phyloP scores from a whole-genome alignment of 108 stramenopile genomes.

The Nitzschia putrida region DNA sequence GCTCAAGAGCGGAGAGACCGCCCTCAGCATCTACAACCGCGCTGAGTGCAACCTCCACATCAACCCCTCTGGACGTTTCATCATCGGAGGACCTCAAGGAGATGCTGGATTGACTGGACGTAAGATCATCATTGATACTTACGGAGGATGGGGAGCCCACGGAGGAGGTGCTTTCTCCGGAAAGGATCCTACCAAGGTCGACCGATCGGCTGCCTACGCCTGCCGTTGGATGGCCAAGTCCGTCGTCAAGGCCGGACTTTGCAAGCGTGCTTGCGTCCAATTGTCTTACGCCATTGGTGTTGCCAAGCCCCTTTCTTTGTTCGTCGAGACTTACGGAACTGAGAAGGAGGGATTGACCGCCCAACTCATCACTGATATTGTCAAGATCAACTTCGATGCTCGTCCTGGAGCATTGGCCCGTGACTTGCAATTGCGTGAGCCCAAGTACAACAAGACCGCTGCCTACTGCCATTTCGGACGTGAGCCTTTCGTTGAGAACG shows the following conservation, averaged over 20 bases:
- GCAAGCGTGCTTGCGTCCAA: constrained; percentile 92
- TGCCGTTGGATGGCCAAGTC: constrained; percentile 98
- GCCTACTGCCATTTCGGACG: constrained; percentile 97
- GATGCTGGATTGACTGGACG: constrained; percentile 97
- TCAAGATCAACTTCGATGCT: constrained; percentile 93
- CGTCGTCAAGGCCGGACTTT: constrained; percentile 90
- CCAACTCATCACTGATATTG: constrained; percentile 87
- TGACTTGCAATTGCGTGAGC: constrained; percentile 85
- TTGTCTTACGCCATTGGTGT: constrained; percentile 96
- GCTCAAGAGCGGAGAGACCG: constrained; percentile 70
- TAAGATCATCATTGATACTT: constrained; percentile 98
- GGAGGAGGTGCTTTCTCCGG: constrained; percentile 98
- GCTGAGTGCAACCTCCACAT: constrained; percentile 94
- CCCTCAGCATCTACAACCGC: constrained; percentile 70
- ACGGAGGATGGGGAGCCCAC: constrained; percentile 98
- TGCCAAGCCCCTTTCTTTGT: constrained; percentile 91
- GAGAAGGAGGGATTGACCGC: constrained; percentile 89
- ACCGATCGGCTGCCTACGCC: constrained; percentile 95
- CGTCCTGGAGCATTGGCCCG: constrained; percentile 91
- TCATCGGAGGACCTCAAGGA: constrained; percentile 97
- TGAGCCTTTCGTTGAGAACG: constrained; percentile 64
- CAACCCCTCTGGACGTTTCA: constrained; percentile 93
- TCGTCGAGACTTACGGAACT: constrained; percentile 94
- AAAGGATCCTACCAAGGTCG: constrained; percentile 98
- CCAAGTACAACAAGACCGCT: constrained; percentile 93